Evolutionary conservation across 106 monocot species (phyloP), one percentile per base, ranked within the genome.

Genomic region (Dendrobium huoshanense): DNA sequence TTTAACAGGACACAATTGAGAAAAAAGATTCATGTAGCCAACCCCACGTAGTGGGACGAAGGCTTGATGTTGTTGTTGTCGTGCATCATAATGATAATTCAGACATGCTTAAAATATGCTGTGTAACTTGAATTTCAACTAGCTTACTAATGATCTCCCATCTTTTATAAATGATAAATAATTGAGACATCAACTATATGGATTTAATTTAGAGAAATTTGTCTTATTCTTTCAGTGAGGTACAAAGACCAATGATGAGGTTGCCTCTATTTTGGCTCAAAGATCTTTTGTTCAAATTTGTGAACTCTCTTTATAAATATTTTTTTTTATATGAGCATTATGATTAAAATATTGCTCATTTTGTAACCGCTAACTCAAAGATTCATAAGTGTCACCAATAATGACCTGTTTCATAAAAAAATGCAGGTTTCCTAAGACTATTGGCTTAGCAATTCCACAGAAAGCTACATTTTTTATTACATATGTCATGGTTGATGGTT

Each of bases 381-480:
- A 6, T 56, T 15, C 56, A 56, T 56, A 24, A 73, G 6, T 33
- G 37, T 47, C 4, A 17, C 2, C 18, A 73, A 5, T 72, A 9
- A 10, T 37, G 41, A 41, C 20, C 41, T 27, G 40, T 44, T 45
- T 82, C 51, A 33, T 59, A 10, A 19, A 79, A 18, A 48, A 41
- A 47, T 85, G 67, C 90, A 93, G 93, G 78, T 85, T 91, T 65
- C 91, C 93, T 43, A 83, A 58, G 70, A 94, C 93, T 42, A 91
- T 94, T 40, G 93, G 93, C 58, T 51, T 80, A 72, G 80, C 93
- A 17, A 91, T 94, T 81, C 93, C 93, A 75, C 83, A 88, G 87
- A 94, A 91, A 87, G 93, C 91, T 65, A 89, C 93, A 78, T 94
- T 94, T 79, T 94, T 94, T 65, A 94, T 94, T 78, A 91, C 93